Evolutionary conservation across 2,329 filamentous ascomycete genomes (phyloP), one percentile per base, ranked within the genome.

Genomic region (Calonectria pseudoturangicola): DNA sequence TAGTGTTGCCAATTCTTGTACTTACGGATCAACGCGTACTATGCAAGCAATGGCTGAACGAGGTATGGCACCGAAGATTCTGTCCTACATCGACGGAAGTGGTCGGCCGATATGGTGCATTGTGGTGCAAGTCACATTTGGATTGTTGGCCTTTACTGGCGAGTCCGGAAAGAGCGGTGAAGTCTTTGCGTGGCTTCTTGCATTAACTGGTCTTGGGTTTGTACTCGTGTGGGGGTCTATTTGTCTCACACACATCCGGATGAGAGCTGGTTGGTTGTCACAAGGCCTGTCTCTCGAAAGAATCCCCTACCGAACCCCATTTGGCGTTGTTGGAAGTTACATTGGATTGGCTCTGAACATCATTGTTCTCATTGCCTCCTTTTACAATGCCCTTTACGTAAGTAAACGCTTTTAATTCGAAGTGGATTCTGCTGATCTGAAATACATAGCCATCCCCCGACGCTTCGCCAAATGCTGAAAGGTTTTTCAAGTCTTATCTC

Each of bases 261-360:
- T 92, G 87, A 90, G 91, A 45, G 77, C 80, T 16, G 91, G 90
- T 0, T 93, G 91, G 91, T 9, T 21, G 12, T 80, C 85, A 8
- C 90, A 92, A 73, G 93, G 93, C 58, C 92, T 92, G 81, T 88
- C 86, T 21, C 85, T 96, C 30, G 87, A 91, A 71, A 93, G 97
- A 78, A 88, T 98, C 13, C 93, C 95, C 12, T 98, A 96, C 87
- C 87, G 85, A 47, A 94, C 93, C 0, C 94, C 96, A 81, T 90
- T 93, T 5, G 95, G 95, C 71, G 86, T 96, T 7, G 77, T 89
- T 15, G 96, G 95, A 27, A 60, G 36, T n/a, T 60, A 60, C 36
- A 13, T 60, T 28, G 56, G 56, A 10, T 10, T 60, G 13, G 33
- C 25, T 12, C 27, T 60, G 21, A 60, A 60, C n/a, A 0, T 27